Conservation (phyloP, 257 asterid genomes). For the Euphrasia confusa region DNA sequence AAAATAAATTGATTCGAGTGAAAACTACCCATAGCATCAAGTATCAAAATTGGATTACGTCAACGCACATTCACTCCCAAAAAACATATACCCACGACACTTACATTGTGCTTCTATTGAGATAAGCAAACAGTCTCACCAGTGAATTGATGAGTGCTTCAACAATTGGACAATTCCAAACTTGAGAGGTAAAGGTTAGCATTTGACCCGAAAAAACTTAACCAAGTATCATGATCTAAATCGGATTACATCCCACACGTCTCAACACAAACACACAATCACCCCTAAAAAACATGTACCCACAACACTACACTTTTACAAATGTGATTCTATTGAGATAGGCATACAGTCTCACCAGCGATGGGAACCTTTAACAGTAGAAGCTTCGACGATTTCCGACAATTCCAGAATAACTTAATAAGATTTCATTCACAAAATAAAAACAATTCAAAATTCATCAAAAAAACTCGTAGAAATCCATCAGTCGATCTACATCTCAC, state of each 20-base stretch:
- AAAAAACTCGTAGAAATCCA: slow-evolving; percentile 1
- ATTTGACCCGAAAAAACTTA: no score
- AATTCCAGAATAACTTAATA: slow-evolving; percentile 3
- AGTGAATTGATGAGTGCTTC: no score
- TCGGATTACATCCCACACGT: slow-evolving; percentile 6
- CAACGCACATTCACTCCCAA: no score
- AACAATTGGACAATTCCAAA: no score
- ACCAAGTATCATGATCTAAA: neutral
- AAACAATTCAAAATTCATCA: neutral
- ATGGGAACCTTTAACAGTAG: neutral
- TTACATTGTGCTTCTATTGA: no score
- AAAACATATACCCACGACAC: no score
- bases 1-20: neutral
- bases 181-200: no score
- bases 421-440: neutral
- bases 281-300: neutral
- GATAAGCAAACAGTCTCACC: no score
- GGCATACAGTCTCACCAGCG: neutral
- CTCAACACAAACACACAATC: neutral
- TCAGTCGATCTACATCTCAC: slow-evolving; percentile 26
- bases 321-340: neutral
- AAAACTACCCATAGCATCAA: neutral
- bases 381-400: neutral
- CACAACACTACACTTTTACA: neutral
- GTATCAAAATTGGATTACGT: no score